A percentile compares a stretch with the other conserved stretches of the same genome.
phyloP scores from a whole-genome alignment of 2,329 filamentous ascomycete species.

The Colletotrichum echinochloae region DNA sequence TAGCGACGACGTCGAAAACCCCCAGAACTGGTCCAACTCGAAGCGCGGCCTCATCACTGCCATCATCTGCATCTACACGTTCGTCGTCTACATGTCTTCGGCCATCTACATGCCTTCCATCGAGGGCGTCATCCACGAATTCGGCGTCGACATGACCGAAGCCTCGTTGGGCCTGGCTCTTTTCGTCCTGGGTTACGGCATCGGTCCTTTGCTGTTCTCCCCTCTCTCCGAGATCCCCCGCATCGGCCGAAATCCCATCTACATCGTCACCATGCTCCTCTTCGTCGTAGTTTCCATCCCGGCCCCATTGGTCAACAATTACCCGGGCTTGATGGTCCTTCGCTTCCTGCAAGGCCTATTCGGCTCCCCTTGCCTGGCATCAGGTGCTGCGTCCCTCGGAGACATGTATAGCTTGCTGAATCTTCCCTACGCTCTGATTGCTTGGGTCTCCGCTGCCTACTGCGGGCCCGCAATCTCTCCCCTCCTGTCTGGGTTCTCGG shows the following conservation, averaged over 20 bases:
- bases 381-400: slow-evolving; percentile 63
- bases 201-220: slow-evolving; percentile 74
- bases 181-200: slow-evolving; percentile 73
- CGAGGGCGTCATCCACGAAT: slow-evolving; percentile 62
- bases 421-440: slow-evolving; percentile 68
- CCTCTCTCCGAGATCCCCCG: slow-evolving; percentile 75
- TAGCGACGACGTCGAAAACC: slow-evolving; percentile 66
- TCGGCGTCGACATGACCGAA: slow-evolving; percentile 63
- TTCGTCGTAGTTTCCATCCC: slow-evolving; percentile 77
- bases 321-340: slow-evolving; percentile 71
- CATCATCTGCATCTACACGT: slow-evolving; percentile 68
- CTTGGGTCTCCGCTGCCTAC: slow-evolving; percentile 64
- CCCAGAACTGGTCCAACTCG: slow-evolving; percentile 64
- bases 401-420: slow-evolving; percentile 67
- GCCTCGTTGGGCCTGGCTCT: slow-evolving; percentile 70
- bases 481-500: slow-evolving; percentile 69
- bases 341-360: slow-evolving; percentile 76
- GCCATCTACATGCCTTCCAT: slow-evolving; percentile 62
- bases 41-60: slow-evolving; percentile 57
- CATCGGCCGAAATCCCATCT: slow-evolving; percentile 76
- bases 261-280: slow-evolving; percentile 74
- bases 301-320: slow-evolving; percentile 72
- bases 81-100: slow-evolving; percentile 66
- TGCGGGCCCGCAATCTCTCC: slow-evolving; percentile 64
- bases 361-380: slow-evolving; percentile 73